phyloP scores from a whole-genome alignment of 306 rosid genomes.

The Begonia loranthoides region DNA sequence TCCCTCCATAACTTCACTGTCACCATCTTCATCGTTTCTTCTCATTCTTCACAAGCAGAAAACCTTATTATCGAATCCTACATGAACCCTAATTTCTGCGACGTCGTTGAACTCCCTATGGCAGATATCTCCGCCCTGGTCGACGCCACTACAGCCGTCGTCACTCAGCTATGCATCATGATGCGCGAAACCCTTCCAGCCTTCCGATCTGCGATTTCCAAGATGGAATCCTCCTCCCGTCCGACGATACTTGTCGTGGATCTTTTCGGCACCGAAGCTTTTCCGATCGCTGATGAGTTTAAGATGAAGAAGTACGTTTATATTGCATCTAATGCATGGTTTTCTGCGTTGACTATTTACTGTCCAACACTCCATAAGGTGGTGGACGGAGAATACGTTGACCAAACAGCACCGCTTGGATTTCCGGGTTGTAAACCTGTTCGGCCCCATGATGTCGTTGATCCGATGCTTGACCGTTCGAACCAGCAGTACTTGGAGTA shows the following conservation, averaged over 20 bases:
- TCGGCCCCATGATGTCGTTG: slow-evolving; percentile 24
- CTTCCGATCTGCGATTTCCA: slow-evolving; percentile 6
- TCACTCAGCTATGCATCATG: slow-evolving; percentile 4
- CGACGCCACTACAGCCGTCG: background rate
- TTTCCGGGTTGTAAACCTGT: slow-evolving; percentile 30
- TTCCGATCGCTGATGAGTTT: slow-evolving; percentile 35
- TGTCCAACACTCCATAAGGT: slow-evolving; percentile 16
- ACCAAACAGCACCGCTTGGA: slow-evolving; percentile 14
- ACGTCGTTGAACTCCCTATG: slow-evolving; percentile 23
- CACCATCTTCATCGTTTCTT: slow-evolving; percentile 26
- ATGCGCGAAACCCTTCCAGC: slow-evolving; percentile 18
- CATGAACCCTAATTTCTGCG: background rate
- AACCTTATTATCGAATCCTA: slow-evolving; percentile 12
- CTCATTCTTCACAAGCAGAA: slow-evolving; percentile 18
- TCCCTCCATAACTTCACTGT: slow-evolving; percentile 15
- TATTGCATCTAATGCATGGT: slow-evolving; percentile 30
- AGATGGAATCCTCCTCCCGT: slow-evolving; percentile 15
- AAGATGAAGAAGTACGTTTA: slow-evolving; percentile 27
- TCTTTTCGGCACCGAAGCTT: slow-evolving; percentile 24
- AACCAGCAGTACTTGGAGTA: slow-evolving; percentile 15
- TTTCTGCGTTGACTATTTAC: slow-evolving; percentile 14
- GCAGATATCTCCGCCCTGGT: slow-evolving; percentile 8
- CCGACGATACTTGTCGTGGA: slow-evolving; percentile 41
- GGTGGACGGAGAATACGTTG: slow-evolving; percentile 22
- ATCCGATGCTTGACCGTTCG: slow-evolving; percentile 14